A percentile compares a stretch with the other conserved stretches of the same genome.
Conservation (phyloP, 2,329 filamentous ascomycete genomes). For the Trichoderma sp. region DNA sequence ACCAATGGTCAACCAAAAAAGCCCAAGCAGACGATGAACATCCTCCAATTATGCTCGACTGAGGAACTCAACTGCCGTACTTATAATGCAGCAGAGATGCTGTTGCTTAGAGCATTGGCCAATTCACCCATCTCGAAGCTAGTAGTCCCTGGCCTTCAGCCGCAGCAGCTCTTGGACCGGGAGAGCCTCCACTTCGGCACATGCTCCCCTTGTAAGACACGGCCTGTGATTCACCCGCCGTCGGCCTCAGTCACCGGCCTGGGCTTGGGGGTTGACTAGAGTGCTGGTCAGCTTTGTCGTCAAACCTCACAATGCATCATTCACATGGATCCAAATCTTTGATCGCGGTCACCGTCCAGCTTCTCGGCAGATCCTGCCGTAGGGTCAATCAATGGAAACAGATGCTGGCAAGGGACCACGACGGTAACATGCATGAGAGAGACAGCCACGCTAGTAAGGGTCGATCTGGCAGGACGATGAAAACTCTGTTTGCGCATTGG, state of each 20-base stretch:
- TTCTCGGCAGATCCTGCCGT: not conserved
- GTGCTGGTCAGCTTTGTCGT: not conserved
- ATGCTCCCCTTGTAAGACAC: not conserved
- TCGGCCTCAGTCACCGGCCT: constrained; percentile 2
- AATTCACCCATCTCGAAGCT: too few species aligned
- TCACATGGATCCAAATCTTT: not conserved
- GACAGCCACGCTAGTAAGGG: not conserved
- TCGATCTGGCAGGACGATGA: not conserved
- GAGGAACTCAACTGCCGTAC: constrained; percentile 1
- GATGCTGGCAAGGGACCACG: not conserved
- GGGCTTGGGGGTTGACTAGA: not conserved
- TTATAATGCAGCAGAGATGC: constrained; percentile 16
- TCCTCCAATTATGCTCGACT: not conserved
- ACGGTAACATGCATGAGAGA: not conserved
- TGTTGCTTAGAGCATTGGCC: not conserved
- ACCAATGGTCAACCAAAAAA: not conserved
- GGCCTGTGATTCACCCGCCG: not conserved
- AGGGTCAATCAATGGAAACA: not conserved
- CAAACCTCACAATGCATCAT: not conserved
- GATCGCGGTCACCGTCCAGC: not conserved
- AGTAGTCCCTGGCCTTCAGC: not conserved
- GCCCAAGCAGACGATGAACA: not conserved
- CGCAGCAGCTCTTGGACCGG: not conserved
- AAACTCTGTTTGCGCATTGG: not conserved
- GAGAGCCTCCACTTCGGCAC: constrained; percentile 12